A percentile compares a stretch with the other conserved stretches of the same genome.
phyloP scores from a whole-genome alignment of 2,329 filamentous ascomycete species.

The Rhynchosporium secalis region DNA sequence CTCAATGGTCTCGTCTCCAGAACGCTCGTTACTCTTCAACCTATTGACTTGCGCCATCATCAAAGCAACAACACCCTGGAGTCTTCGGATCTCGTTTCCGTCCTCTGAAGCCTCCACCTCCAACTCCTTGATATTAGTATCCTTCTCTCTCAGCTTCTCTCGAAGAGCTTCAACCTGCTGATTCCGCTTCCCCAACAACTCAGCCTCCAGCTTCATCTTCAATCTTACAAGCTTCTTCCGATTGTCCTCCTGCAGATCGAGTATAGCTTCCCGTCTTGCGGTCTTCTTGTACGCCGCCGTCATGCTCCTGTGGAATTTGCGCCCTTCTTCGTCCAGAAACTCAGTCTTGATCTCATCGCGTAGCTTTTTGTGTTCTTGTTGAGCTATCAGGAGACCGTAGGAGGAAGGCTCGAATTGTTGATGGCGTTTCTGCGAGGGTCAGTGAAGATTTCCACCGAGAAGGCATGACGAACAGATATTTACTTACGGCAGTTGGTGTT shows the following conservation, averaged over 20 bases:
- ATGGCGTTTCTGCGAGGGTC: neutral
- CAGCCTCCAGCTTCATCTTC: constrained; percentile 7
- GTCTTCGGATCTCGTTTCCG: neutral
- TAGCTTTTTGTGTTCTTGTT: constrained; percentile 1
- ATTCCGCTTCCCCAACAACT: constrained; percentile 1
- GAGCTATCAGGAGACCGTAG: neutral
- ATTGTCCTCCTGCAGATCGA: constrained; percentile 8
- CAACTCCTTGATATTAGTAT: neutral
- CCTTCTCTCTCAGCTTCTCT: constrained; percentile 1
- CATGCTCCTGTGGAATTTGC: neutral
- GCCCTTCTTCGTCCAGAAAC: neutral
- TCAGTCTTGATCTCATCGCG: constrained; percentile 1
- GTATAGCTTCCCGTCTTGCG: constrained; percentile 1
- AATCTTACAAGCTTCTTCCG: neutral
- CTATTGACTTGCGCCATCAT: neutral
- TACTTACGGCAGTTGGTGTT: constrained; percentile 4
- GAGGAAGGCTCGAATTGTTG: neutral
- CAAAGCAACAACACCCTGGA: neutral
- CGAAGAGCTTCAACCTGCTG: neutral
- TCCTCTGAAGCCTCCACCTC: neutral
- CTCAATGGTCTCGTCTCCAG: neutral
- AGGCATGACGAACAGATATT: too few relatives aligned
- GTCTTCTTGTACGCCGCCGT: constrained; percentile 5
- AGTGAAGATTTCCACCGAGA: neutral
- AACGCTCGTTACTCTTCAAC: neutral